phyloP scores from a whole-genome alignment of 495 filamentous ascomycete species.

The Polyplosphaeria fusca region DNA sequence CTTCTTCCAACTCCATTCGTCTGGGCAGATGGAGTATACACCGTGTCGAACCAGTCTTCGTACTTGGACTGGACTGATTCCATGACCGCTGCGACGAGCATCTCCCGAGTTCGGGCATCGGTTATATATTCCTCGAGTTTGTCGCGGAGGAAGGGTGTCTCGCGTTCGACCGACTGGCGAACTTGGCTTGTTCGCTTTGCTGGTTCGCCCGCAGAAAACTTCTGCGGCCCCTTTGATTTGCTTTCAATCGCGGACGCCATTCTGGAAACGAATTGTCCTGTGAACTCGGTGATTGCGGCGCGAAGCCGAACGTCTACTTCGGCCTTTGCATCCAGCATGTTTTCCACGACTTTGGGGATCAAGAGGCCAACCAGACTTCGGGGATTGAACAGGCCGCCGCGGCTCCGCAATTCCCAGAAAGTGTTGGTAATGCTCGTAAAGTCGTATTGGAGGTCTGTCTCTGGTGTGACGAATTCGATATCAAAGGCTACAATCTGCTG shows the following conservation, averaged over 20 bases:
- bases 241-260: constrained; percentile 53
- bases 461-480: constrained; percentile 69
- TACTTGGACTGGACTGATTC: constrained; percentile 40
- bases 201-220: constrained; percentile 42
- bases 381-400: constrained; percentile 68
- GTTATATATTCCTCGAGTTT: constrained; percentile 50
- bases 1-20: constrained; percentile 47
- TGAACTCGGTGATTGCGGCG: constrained; percentile 77
- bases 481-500: constrained; percentile 90
- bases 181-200: constrained; percentile 40
- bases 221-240: constrained; percentile 40
- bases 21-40: constrained; percentile 45
- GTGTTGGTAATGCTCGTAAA: constrained; percentile 77
- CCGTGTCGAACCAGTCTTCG: constrained; percentile 40
- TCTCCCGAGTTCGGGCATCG: constrained; percentile 42
- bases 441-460: constrained; percentile 67
- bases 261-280: constrained; percentile 53
- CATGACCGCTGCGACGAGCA: constrained; percentile 42
- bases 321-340: constrained; percentile 55
- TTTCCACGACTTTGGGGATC: constrained; percentile 36
- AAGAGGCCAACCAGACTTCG: constrained; percentile 51
- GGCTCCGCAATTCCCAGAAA: constrained; percentile 69
- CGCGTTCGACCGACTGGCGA: constrained; percentile 48
- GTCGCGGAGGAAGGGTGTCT: constrained; percentile 52
- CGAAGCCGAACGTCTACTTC: constrained; percentile 76